phyloP scores from a whole-genome alignment of 768 basidiomycete species.

The Xerocomus brunneocitrinus region DNA sequence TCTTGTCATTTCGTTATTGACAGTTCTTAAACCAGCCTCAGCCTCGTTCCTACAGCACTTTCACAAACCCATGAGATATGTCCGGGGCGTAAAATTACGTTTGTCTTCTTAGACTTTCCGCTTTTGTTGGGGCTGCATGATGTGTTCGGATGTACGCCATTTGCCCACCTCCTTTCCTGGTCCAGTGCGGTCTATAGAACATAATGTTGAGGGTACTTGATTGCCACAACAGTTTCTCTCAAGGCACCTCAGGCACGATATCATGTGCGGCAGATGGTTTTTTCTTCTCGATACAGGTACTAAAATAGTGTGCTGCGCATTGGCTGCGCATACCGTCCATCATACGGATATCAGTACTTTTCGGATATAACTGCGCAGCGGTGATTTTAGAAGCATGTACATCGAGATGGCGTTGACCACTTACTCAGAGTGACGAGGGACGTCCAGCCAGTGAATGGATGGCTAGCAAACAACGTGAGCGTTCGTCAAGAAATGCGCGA shows the following conservation, averaged over 20 bases:
- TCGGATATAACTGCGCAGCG: constrained; percentile 56
- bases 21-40: too few relatives aligned
- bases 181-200: not conserved
- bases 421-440: constrained; percentile 83
- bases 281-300: not conserved
- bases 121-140: not conserved
- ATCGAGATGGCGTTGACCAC: constrained; percentile 27
- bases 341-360: constrained; percentile 44
- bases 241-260: not conserved
- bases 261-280: not conserved
- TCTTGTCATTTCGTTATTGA: too few relatives aligned
- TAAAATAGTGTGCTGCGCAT: not conserved
- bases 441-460: constrained; percentile 98
- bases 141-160: not conserved
- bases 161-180: not conserved
- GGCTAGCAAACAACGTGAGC: constrained; percentile 42
- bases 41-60: not conserved
- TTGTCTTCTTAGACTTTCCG: not conserved
- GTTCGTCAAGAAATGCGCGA: constrained; percentile 1
- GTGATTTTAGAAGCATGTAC: constrained; percentile 2
- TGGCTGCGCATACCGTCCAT: not conserved
- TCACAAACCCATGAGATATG: not conserved
- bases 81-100: not conserved
- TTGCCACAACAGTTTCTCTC: not conserved
- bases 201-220: too few relatives aligned